Evolutionary conservation across 805 yeast genomes (phyloP).

Genomic region (Saccharomycopsis selenospora): DNA sequence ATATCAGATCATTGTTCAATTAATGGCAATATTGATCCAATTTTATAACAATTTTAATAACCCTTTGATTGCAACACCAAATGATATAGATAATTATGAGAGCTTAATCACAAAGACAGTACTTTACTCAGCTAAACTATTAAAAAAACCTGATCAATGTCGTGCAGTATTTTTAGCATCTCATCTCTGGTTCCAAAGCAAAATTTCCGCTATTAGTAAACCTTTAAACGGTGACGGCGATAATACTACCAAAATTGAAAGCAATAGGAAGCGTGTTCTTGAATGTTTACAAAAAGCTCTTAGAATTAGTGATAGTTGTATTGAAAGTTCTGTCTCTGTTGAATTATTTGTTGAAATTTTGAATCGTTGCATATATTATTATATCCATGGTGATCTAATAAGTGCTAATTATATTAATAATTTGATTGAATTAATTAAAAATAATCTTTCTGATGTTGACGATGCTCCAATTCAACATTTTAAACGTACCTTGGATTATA

Average conservation of each 20-base stretch:
- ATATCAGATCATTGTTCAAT: slow-evolving; percentile 30
- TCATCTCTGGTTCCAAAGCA: slow-evolving; percentile 64
- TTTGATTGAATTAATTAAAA: slow-evolving; percentile 70
- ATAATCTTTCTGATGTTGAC: slow-evolving; percentile 40
- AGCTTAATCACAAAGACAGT: slow-evolving; percentile 78
- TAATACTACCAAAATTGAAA: slow-evolving; percentile 25
- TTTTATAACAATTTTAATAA: slow-evolving; percentile 16
- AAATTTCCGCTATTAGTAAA: not conserved
- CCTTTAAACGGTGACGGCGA: not conserved
- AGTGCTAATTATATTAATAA: slow-evolving; percentile 77
- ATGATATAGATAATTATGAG: slow-evolving; percentile 63
- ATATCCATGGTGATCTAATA: slow-evolving; percentile 71
- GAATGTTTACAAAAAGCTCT: slow-evolving; percentile 87
- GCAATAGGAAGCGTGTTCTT: slow-evolving; percentile 58
- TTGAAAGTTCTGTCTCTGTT: slow-evolving; percentile 67
- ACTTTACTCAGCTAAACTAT: slow-evolving; percentile 76
- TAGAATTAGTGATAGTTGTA: slow-evolving; percentile 88
- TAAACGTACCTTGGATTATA: slow-evolving; percentile 64
- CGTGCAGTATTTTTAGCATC: slow-evolving; percentile 82
- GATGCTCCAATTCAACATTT: slow-evolving; percentile 48
- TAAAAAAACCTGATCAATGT: slow-evolving; percentile 92
- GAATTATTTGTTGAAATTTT: slow-evolving; percentile 86
- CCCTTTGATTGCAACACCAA: slow-evolving; percentile 5
- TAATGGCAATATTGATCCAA: slow-evolving; percentile 15
- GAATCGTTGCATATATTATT: slow-evolving; percentile 77